Evolutionary conservation across 257 asterid genomes (phyloP).

Genomic region (Salvia miltiorrhiza): DNA sequence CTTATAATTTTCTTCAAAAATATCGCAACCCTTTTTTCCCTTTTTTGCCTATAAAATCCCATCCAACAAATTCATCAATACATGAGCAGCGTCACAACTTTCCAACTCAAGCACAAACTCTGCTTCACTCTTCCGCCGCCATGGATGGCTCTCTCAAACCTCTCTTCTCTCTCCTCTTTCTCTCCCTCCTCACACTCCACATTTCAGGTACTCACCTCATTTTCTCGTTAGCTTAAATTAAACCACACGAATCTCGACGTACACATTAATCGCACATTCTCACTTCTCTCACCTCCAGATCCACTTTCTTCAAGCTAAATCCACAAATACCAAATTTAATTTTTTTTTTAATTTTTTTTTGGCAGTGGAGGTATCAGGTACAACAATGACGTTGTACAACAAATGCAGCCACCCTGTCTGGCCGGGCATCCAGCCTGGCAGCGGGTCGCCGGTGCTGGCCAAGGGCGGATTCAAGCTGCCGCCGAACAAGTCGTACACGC

Average conservation of each 20-base stretch:
- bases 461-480: slow-evolving; percentile 77
- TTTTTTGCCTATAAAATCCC: slow-evolving; percentile 19
- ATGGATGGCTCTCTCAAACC: slow-evolving; percentile 39
- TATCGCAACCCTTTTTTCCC: neutral
- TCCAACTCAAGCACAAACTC: neutral
- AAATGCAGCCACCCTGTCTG: slow-evolving; percentile 81
- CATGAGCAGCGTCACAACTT: neutral
- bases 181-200: slow-evolving; percentile 33
- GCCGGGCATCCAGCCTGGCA: slow-evolving; percentile 87
- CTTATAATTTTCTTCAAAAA: neutral
- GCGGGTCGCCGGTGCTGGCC: slow-evolving; percentile 66
- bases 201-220: slow-evolving; percentile 38
- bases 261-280: too few relatives aligned
- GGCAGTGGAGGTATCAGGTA: slow-evolving; percentile 35
- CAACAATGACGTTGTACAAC: slow-evolving; percentile 72
- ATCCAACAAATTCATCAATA: neutral
- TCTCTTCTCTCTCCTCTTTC: slow-evolving; percentile 32
- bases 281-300: neutral
- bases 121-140: slow-evolving; percentile 8
- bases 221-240: neutral
- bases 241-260: too few relatives aligned
- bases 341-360: neutral
- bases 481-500: slow-evolving; percentile 50
- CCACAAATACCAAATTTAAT: too few relatives aligned
- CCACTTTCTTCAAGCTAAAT: neutral